Base-by-base conservation (phyloP, 345 rosid genomes). In the Salix koriyanagi region DNA sequence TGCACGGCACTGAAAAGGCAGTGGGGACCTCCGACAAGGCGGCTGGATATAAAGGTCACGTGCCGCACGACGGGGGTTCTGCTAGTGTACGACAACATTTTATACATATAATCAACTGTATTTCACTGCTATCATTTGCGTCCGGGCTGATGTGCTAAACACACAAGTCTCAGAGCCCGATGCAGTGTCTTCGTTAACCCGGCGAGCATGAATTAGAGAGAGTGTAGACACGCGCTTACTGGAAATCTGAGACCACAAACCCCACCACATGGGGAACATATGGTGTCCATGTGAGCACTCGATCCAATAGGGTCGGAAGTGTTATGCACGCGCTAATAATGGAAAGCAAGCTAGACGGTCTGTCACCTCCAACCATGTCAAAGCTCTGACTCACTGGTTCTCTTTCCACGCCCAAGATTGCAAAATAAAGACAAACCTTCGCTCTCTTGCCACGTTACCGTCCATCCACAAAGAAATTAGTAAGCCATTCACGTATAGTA, bases 201-300 rank as follows among this genome's bases (percentile, higher is more conserved):
- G 75, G 74, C 75, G 75, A 72, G n/a, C 21, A 72, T 28, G 37
- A 50, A 69, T 56, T 16, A 48, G 25, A n/a, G 26, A n/a, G 75
- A 69, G 78, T 81, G 80, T 25, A 21, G 77, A 74, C 80, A 84
- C 86, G 82, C 82, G 77, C 86, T 69, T 65, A 76, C 79, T 70
- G 72, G 76, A 60, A 80, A 28, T 0, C n/a, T 32, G 78, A 80
- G 80, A 76, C 84, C 76, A 44, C 75, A 75, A 18, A 65, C 68
- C 84, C 67, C 58, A 75, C 83, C 75, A 67, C 76, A 70, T 41
- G 76, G 65, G 46, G 6, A 70, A 70, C 77, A 19, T 16, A 69
- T 25, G 72, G 83, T n/a, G 28, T 68, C 54, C 83, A 71, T 81
- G 83, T 69, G 79, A 69, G 70, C 60, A n/a, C 68, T 69, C 26